A percentile compares a stretch with the other conserved stretches of the same genome.
Conservation (phyloP, 1,139 yeast genomes). For the Magnusiomyces starmeri region DNA sequence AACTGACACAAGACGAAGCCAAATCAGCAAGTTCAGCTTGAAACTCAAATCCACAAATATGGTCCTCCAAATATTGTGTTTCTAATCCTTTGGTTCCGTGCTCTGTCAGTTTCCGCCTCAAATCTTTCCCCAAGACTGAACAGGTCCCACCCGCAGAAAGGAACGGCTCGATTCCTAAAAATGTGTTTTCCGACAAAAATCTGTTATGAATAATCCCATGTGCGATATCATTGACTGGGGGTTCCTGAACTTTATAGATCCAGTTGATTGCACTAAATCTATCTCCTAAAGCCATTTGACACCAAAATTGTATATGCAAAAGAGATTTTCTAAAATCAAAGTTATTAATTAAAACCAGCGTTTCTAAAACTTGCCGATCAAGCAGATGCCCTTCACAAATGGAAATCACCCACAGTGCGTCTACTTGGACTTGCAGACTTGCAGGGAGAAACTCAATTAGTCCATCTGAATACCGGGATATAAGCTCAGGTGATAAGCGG, state of each 20-base stretch:
- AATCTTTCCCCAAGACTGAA: too few relatives aligned
- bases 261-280: conserved; percentile 9
- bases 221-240: background rate
- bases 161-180: background rate
- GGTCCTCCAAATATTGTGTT: too few relatives aligned
- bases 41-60: too few relatives aligned
- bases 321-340: conserved; percentile 53
- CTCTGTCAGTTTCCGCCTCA: too few relatives aligned
- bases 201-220: background rate
- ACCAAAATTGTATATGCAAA: conserved; percentile 50
- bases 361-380: conserved; percentile 32
- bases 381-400: conserved; percentile 37
- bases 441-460: conserved; percentile 32
- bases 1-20: too few relatives aligned
- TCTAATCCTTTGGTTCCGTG: background rate
- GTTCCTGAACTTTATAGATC: background rate
- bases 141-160: too few relatives aligned
- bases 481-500: conserved; percentile 6
- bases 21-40: too few relatives aligned
- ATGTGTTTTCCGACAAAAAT: background rate
- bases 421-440: conserved; percentile 21
- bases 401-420: conserved; percentile 35
- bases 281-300: conserved; percentile 38
- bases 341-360: conserved; percentile 34
- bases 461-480: conserved; percentile 9